Evolutionary conservation across 208 protist species (phyloP), one percentile per base, ranked within the genome.

Genomic region (Porcisia hertigi): DNA sequence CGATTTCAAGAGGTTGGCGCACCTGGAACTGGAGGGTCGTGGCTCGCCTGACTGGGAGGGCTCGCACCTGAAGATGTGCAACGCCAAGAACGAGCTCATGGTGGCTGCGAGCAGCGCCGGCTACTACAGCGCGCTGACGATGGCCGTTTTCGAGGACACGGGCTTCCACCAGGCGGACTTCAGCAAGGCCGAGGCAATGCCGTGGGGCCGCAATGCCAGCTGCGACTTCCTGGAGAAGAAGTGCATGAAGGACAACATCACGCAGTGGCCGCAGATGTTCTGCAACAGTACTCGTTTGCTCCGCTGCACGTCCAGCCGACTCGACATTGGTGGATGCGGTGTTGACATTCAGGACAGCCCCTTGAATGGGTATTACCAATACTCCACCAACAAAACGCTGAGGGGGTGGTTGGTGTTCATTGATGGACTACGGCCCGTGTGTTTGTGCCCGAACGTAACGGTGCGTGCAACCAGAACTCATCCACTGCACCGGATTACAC

Each of bases 11-110:
- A 73, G 12, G 9, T 23, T 94, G 49, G 39, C 23, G 16, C 87
- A 88, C 25, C 86, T 94, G 75, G 92, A 96, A 83, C n/a, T 98
- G 54, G 94, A 98, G 81, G 85, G 96, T 71, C 9, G 53, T 34
- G 43, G 63, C 3, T 4, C 5, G 1, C 96, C 36, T 89, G 93
- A 0, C 94, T 93, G 54, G 0, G 79, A 52, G 3, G 58, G 65
- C 54, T 97, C 92, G 30, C 94, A 98, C 86, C 97, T 94, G 91
- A 91, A 97, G 84, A 78, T 84, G 41, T 82, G 89, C 67, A 89
- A 92, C 55, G 86, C 92, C 9, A 83, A 81, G 60, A 87, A 97
- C 43, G 96, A 98, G 71, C 73, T 96, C 41, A 98, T 98, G 94
- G 71, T n/a, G n/a, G n/a, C n/a, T n/a, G n/a, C n/a, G n/a, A n/a